A percentile compares a stretch with the other conserved stretches of the same genome.
These are phyloP conservation scores for Fusarium armeniacum DNA, from an alignment of 2,329 filamentous ascomycete species.

Conservation along the genomic window DNA sequence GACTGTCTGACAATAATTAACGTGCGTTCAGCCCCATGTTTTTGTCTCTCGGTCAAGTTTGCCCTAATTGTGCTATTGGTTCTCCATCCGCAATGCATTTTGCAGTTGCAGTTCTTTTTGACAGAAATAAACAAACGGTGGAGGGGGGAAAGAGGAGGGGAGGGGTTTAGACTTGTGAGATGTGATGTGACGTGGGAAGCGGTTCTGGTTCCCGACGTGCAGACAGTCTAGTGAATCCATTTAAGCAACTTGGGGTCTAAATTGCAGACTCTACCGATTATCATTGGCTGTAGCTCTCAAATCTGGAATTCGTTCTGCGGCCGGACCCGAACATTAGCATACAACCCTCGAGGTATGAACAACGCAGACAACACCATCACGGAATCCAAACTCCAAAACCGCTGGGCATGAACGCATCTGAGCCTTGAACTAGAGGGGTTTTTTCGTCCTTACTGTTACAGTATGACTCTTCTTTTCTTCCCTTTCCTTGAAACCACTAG, in stretches of 20 bases:
- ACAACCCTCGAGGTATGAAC: constrained; percentile 29
- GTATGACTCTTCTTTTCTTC: constrained; percentile 44
- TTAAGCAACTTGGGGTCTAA: constrained; percentile 9
- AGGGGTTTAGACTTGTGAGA: constrained; percentile 29
- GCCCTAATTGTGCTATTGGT: constrained; percentile 42
- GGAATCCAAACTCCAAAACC: constrained; percentile 19
- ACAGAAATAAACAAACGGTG: background rate
- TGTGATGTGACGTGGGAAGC: constrained; percentile 44
- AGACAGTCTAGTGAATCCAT: constrained; percentile 32
- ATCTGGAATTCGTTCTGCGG: constrained; percentile 36
- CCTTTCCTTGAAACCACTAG: constrained; percentile 16
- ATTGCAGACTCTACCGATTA: background rate
- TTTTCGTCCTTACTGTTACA: constrained; percentile 8
- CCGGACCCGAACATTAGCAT: constrained; percentile 36
- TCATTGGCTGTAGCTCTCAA: constrained; percentile 24
- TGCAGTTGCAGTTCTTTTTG: constrained; percentile 5
- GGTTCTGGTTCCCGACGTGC: constrained; percentile 46
- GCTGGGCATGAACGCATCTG: constrained; percentile 50
- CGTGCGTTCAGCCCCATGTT: constrained; percentile 27
- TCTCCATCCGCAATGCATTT: background rate
- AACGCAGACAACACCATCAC: constrained; percentile 46
- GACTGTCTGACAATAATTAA: background rate
- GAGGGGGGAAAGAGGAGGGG: background rate
- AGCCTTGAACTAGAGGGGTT: constrained; percentile 47
- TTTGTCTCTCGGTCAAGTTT: constrained; percentile 4